Conservation (phyloP, 163 green algal genomes). For the Coccomyxa subellipsoidea region DNA sequence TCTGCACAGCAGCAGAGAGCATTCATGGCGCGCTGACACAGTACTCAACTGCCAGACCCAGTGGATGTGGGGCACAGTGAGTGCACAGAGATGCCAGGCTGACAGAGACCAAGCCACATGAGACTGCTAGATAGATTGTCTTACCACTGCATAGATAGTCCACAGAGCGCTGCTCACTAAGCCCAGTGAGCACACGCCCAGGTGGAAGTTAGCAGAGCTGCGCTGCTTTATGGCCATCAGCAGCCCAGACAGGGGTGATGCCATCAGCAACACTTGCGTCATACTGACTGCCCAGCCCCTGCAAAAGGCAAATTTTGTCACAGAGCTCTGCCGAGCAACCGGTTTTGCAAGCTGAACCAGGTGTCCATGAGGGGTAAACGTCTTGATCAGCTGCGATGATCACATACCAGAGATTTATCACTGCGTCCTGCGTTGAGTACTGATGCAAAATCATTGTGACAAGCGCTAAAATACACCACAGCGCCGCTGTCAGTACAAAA, state of each 20-base stretch:
- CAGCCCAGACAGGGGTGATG: constrained; percentile 11
- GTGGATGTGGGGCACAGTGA: neutral
- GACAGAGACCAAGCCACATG: neutral
- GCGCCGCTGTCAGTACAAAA: constrained; percentile 5
- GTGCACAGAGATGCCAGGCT: too few relatives aligned
- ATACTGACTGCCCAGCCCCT: constrained; percentile 20
- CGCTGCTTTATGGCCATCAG: constrained; percentile 9
- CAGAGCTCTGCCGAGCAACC: too few relatives aligned
- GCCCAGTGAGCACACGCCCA: constrained; percentile 18
- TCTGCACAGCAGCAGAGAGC: neutral
- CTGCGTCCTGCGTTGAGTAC: neutral
- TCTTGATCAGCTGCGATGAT: too few relatives aligned
- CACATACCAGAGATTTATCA: neutral
- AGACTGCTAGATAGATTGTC: neutral
- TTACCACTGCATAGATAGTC: constrained; percentile 18
- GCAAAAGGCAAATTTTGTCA: too few relatives aligned
- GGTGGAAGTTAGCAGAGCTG: constrained; percentile 20
- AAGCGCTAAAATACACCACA: constrained; percentile 14
- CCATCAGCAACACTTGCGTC: constrained; percentile 22
- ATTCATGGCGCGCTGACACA: neutral
- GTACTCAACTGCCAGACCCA: neutral
- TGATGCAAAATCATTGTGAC: constrained; percentile 16
- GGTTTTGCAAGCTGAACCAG: too few relatives aligned
- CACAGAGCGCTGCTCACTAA: constrained; percentile 16
- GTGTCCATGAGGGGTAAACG: too few relatives aligned